Percentiles rank a stretch among this genome's conserved stretches.
Conservation (phyloP, 2,329 filamentous ascomycete genomes). For the Hymenoscyphus linearis region DNA sequence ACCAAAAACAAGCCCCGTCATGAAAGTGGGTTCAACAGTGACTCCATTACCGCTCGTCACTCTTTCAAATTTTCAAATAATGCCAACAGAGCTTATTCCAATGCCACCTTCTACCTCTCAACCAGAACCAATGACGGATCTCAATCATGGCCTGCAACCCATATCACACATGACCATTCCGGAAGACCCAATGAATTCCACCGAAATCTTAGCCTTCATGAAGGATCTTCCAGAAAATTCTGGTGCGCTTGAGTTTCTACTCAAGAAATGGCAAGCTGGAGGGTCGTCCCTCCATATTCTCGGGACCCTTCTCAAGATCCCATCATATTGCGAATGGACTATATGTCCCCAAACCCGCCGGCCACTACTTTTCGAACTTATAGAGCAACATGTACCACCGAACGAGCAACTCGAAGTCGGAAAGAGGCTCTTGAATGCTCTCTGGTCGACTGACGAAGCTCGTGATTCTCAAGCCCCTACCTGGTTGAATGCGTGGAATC, state of each 20-base stretch:
- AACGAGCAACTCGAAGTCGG: constrained; percentile 17
- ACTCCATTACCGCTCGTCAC: background rate
- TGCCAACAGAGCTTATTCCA: background rate
- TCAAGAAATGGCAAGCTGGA: constrained; percentile 18
- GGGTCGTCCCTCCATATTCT: constrained; percentile 12
- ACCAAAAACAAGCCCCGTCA: background rate
- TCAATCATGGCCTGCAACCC: background rate
- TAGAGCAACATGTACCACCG: constrained; percentile 17
- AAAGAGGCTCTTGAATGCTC: constrained; percentile 18
- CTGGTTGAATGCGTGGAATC: constrained; percentile 15
- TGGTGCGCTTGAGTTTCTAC: constrained; percentile 13
- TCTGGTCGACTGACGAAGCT: constrained; percentile 4
- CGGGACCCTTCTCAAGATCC: constrained; percentile 11
- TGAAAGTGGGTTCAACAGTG: background rate
- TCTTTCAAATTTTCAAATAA: background rate
- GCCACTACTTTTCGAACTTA: constrained; percentile 18
- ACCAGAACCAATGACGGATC: background rate
- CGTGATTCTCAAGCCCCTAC: background rate
- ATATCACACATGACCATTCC: background rate
- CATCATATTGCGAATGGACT: constrained; percentile 9
- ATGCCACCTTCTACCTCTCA: background rate
- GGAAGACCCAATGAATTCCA: constrained; percentile 3
- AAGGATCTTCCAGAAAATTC: background rate
- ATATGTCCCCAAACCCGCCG: constrained; percentile 6
- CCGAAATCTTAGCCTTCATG: constrained; percentile 8